Evolutionary conservation across 768 basidiomycete species (phyloP).

Genomic region (Multifurca ochricompacta): DNA sequence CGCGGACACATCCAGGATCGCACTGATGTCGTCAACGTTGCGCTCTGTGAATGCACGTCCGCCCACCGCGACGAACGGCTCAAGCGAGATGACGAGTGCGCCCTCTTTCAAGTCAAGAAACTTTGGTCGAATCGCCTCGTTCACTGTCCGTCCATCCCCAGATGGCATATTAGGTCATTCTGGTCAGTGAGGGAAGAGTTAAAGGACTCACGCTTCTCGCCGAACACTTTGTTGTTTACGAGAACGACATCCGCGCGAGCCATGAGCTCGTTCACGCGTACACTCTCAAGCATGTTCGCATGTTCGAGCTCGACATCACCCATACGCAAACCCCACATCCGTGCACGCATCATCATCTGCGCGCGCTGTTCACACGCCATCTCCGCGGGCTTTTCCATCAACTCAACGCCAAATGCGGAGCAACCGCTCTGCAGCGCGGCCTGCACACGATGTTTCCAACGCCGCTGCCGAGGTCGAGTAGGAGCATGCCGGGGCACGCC

Average conservation of each 20-base stretch:
- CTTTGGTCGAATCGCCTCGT: slow-evolving; percentile 77
- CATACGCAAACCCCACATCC: slow-evolving; percentile 84
- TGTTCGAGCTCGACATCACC: slow-evolving; percentile 75
- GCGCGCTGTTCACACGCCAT: slow-evolving; percentile 70
- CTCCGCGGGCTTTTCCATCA: slow-evolving; percentile 68
- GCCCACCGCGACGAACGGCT: slow-evolving; percentile 69
- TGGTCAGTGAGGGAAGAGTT: background rate
- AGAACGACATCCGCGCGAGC: slow-evolving; percentile 83
- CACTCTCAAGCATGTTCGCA: slow-evolving; percentile 76
- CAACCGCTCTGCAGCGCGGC: slow-evolving; percentile 48
- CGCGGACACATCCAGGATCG: slow-evolving; percentile 61
- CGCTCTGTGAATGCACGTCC: slow-evolving; percentile 70
- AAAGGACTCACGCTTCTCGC: slow-evolving; percentile 58
- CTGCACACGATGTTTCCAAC: slow-evolving; percentile 55
- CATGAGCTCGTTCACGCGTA: slow-evolving; percentile 60
- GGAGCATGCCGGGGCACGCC: slow-evolving; percentile 39
- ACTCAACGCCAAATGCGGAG: slow-evolving; percentile 53
- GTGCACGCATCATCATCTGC: slow-evolving; percentile 69
- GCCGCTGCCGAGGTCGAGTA: slow-evolving; percentile 55
- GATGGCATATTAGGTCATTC: slow-evolving; percentile 10
- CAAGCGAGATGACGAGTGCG: slow-evolving; percentile 80
- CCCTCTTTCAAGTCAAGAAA: slow-evolving; percentile 95
- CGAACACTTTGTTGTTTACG: slow-evolving; percentile 83
- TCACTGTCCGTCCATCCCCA: slow-evolving; percentile 50
- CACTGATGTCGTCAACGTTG: slow-evolving; percentile 75